Base-by-base conservation (phyloP, 2,329 filamentous ascomycete species). In the Penicillium sp. region DNA sequence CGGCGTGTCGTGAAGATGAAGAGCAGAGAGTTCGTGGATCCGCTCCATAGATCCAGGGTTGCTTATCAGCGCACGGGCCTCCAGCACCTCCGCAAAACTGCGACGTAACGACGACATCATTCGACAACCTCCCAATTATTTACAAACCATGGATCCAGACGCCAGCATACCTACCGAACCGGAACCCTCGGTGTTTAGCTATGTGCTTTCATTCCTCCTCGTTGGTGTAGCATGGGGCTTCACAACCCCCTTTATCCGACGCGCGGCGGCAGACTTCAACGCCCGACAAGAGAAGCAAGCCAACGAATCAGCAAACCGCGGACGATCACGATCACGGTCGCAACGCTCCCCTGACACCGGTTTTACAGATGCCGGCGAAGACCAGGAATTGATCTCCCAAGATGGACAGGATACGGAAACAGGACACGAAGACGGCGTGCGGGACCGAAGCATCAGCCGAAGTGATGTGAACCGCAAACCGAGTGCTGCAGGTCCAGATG, bases 161-260 rank as follows among this genome's bases (percentile, higher is more conserved):
- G 58, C 62, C 29, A 63, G 62, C 13, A 54, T 66, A 13, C 48
- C 67, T 10, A 32, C 57, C 24, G 56, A 67, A 16, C 47, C 61
- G 8, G 54, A 67, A 13, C 71, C 73, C 27, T 76, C 77, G 5
- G 63, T 74, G 60, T 81, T 95, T 77, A 92, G 92, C 77, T 96
- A 94, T 80, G 81, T 94, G 59, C 80, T 93, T 55, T 91, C 90
- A 64, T 97, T 97, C 80, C 82, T 97, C 50, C 85, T 96, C 56
- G 92, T 97, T 62, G 92, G 92, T 49, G 79, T 94, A 22, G 92
- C 91, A 63, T 97, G 93, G 93, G 93, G 92, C 48, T 86, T 96
- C 65, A 96, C 91, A 1, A 96, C 91, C 18, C 88, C 88, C 52
- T 97, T 97, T 78, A 96, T 97, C 81, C 88, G 92, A 22, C 85